Evolutionary conservation across 2,329 filamentous ascomycete genomes (phyloP).

Genomic region (Fusarium longipes): DNA sequence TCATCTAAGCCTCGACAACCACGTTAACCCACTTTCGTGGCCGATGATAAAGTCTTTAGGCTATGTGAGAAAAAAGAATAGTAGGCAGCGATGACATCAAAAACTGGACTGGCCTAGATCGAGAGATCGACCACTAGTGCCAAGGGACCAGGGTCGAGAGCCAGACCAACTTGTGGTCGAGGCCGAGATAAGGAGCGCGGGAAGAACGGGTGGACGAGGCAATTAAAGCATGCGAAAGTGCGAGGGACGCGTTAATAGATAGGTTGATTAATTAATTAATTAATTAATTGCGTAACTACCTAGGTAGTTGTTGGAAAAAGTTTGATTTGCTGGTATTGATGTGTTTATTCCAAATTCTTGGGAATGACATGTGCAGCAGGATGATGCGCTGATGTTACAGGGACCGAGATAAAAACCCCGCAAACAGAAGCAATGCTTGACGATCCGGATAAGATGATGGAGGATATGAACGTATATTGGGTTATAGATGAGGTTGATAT

Average conservation of each 20-base stretch:
- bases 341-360: too few relatives aligned
- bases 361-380: not conserved
- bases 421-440: constrained; percentile 25
- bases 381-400: constrained; percentile 10
- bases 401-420: constrained; percentile 28
- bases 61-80: not conserved
- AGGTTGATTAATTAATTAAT: constrained; percentile 6
- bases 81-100: constrained; percentile 16
- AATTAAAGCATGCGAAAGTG: constrained; percentile 22
- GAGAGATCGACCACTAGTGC: constrained; percentile 42
- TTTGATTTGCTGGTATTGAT: not conserved
- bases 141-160: constrained; percentile 34
- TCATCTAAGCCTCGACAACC: constrained; percentile 7
- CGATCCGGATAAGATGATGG: constrained; percentile 20
- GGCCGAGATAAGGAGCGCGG: constrained; percentile 35
- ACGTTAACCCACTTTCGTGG: constrained; percentile 17
- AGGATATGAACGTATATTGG: constrained; percentile 6
- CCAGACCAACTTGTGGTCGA: constrained; percentile 30
- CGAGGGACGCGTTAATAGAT: not conserved
- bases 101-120: constrained; percentile 19
- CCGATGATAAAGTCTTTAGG: not conserved
- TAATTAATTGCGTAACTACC: too few relatives aligned
- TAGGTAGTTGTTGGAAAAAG: too few relatives aligned
- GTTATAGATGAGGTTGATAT: constrained; percentile 13
- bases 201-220: constrained; percentile 3